Evolutionary conservation across 306 rosid species (phyloP), one percentile per base, ranked within the genome.

Genomic region (Casuarina equisetifolia): DNA sequence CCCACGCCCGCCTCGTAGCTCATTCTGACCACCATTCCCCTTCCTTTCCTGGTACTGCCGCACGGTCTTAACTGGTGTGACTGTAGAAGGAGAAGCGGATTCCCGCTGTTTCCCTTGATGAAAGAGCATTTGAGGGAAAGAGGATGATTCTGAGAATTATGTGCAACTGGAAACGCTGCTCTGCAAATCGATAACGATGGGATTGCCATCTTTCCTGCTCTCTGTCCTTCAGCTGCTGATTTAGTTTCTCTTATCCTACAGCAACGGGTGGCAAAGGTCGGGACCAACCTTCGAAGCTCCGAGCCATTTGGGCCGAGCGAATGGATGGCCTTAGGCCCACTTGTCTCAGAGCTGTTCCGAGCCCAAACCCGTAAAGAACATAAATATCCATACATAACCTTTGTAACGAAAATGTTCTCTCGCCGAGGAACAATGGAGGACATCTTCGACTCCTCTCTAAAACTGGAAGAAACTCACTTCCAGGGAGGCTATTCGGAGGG

Each of bases 1-100:
- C 98, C 98, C 25, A 95, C 53, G 4, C 97, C 98, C 0, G 97
- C 98, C n/a, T 95, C 98, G 85, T 89, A 32, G 79, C 96, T 91
- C 95, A 90, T 91, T 43, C 71, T 67, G 54, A 72, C 77, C 0
- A 85, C 80, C 53, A 71, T 59, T 45, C n/a, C 48, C 46, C 38
- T 66, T 8, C 75, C 1, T 42, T 46, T 50, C 48, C 64, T 46
- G 58, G 17, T 49, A 42, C 64, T 46, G 58, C 25, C 39, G 16
- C 13, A 17, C 19, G 57, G 62, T 40, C 54, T 74, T 2, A 20
- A 42, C n/a, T 36, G 15, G 20, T 6, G 39, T 4, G 15, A 42
- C 19, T 73, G 32, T 59, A 70, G 78, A 44, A 74, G 48, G 11
- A 76, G 13, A 9, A 80, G 59, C 4, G 87, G 78, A 74, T 51